These are phyloP conservation scores for Kalmanozyma brasiliensis DNA, from an alignment of 1,284 basidiomycete genomes.

Conservation along the genomic window DNA sequence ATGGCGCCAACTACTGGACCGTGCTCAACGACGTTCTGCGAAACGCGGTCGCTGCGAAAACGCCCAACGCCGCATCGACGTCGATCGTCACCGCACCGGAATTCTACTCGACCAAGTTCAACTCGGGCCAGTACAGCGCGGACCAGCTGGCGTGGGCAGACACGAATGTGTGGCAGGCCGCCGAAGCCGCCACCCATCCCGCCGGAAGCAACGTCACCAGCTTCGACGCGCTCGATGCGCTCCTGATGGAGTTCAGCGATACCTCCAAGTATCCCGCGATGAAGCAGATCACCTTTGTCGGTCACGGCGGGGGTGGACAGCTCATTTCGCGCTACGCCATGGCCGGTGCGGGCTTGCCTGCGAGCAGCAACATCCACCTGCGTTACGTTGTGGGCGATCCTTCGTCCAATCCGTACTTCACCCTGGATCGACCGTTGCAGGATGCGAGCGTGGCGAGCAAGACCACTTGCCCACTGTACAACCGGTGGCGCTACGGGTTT, in stretches of 20 bases:
- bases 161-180: constrained; percentile 63
- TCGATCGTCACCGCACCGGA: constrained; percentile 60
- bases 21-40: constrained; percentile 55
- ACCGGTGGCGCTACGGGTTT: constrained; percentile 65
- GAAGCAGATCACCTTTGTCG: constrained; percentile 62
- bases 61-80: constrained; percentile 27
- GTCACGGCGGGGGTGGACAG: constrained; percentile 66
- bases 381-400: constrained; percentile 66
- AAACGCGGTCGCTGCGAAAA: constrained; percentile 36
- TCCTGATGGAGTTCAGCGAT: constrained; percentile 57
- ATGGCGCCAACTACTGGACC: constrained; percentile 59
- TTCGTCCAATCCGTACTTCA: constrained; percentile 62
- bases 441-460: constrained; percentile 43
- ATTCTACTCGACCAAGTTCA: constrained; percentile 58
- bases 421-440: constrained; percentile 54
- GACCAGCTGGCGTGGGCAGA: constrained; percentile 55
- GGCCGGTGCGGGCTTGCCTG: constrained; percentile 44
- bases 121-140: constrained; percentile 59
- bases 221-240: constrained; percentile 61
- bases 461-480: constrained; percentile 51
- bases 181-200: constrained; percentile 56
- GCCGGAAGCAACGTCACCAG: constrained; percentile 43
- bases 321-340: constrained; percentile 63
- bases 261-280: constrained; percentile 52
- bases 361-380: constrained; percentile 36